Conservation (phyloP, 345 rosid genomes). For the Brassica napus region DNA sequence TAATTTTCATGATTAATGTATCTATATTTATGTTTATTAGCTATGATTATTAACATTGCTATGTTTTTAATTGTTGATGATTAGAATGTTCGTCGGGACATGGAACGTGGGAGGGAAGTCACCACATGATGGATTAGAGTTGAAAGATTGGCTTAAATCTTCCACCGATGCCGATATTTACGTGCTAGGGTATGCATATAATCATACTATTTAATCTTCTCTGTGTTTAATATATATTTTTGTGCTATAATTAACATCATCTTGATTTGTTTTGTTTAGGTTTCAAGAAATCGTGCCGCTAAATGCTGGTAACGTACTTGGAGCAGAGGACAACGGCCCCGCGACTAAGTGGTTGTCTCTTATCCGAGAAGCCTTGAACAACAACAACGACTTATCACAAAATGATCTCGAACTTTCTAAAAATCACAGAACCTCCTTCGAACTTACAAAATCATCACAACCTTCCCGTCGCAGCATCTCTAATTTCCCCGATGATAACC, state of each 20-base stretch:
- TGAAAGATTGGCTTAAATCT: slow-evolving; percentile 64
- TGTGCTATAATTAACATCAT: background rate
- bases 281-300: slow-evolving; percentile 90
- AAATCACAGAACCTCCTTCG: slow-evolving; percentile 33
- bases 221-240: background rate
- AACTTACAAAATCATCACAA: slow-evolving; percentile 30
- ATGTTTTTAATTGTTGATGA: background rate
- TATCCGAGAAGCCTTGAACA: slow-evolving; percentile 65
- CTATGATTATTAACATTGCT: slow-evolving; percentile 16
- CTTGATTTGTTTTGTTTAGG: slow-evolving; percentile 40
- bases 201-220: background rate
- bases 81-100: slow-evolving; percentile 88
- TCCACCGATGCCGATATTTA: slow-evolving; percentile 68
- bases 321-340: slow-evolving; percentile 75
- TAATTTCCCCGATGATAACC: background rate
- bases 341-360: slow-evolving; percentile 82
- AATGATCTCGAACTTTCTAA: slow-evolving; percentile 17
- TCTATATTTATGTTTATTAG: background rate
- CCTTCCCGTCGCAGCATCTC: slow-evolving; percentile 60
- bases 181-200: slow-evolving; percentile 69
- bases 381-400: slow-evolving; percentile 6
- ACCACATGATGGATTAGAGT: slow-evolving; percentile 64
- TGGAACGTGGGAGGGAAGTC: slow-evolving; percentile 94
- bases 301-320: slow-evolving; percentile 81
- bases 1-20: background rate